These are phyloP conservation scores for Astrephomene gubernaculifera DNA, from an alignment of 139 green algal species.

Conservation along the genomic window DNA sequence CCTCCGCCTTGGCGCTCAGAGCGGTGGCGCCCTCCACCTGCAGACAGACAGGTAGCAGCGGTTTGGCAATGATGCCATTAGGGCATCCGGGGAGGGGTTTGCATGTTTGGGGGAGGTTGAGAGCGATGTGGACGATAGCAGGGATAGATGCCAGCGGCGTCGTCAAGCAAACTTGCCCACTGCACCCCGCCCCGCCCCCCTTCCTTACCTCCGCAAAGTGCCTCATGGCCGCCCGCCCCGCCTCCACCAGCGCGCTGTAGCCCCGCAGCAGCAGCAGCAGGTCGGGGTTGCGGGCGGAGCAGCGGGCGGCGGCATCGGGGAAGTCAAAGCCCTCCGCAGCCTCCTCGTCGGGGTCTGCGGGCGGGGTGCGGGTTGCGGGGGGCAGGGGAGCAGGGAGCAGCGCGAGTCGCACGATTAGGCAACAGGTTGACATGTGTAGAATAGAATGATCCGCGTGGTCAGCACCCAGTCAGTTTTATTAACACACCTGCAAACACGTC, in stretches of 20 bases:
- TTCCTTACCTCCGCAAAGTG: constrained; percentile 53
- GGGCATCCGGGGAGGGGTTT: too few relatives aligned
- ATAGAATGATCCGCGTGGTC: too few relatives aligned
- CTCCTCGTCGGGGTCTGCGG: constrained; percentile 48
- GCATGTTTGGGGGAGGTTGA: too few relatives aligned
- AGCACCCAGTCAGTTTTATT: neutral
- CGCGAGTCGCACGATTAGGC: too few relatives aligned
- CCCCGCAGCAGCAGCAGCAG: constrained; percentile 43
- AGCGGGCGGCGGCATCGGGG: neutral
- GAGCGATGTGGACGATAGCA: too few relatives aligned
- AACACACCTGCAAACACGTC: constrained; percentile 53
- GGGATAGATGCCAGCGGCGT: too few relatives aligned
- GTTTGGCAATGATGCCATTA: too few relatives aligned
- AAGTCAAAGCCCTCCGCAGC: constrained; percentile 50
- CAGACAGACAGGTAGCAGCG: too few relatives aligned
- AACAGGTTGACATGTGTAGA: too few relatives aligned
- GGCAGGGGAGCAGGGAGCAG: too few relatives aligned
- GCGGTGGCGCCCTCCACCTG: constrained; percentile 28
- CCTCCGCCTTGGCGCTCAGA: constrained; percentile 21
- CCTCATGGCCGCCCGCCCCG: constrained; percentile 56
- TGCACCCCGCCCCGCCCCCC: neutral
- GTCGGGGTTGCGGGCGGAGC: neutral
- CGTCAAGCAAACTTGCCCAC: too few relatives aligned
- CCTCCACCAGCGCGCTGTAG: constrained; percentile 57
- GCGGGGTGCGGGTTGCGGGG: too few relatives aligned